A percentile compares a stretch with the other conserved stretches of the same genome.
Conservation (phyloP, 371 early-diverging fungal species). For the Cokeromyces recurvatus region DNA sequence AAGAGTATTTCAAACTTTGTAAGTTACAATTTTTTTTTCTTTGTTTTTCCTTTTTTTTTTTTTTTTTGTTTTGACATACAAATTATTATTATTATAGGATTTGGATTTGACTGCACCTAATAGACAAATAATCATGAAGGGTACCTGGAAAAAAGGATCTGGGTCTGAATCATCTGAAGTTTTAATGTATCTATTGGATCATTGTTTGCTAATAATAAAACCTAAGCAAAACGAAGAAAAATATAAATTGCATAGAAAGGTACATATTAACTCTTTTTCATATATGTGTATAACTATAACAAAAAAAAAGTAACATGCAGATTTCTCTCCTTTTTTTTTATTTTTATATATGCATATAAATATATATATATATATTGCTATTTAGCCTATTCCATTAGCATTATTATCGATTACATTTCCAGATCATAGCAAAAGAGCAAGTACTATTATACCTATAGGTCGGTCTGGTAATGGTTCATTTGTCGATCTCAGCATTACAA, state of each 20-base stretch:
- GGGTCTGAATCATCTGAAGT: constrained; percentile 67
- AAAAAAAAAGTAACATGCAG: too few species aligned
- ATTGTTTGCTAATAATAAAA: constrained; percentile 77
- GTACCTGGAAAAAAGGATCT: constrained; percentile 62
- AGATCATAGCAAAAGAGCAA: constrained; percentile 44
- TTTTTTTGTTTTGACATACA: too few species aligned
- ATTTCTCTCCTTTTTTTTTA: too few species aligned
- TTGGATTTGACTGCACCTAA: constrained; percentile 49
- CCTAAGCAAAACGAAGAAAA: constrained; percentile 37
- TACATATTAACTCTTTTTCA: constrained; percentile 5
- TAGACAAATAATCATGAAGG: constrained; percentile 75
- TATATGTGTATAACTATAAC: too few species aligned
- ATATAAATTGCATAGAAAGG: constrained; percentile 40
- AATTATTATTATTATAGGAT: constrained; percentile 19
- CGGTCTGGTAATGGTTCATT: constrained; percentile 19
- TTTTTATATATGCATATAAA: neutral
- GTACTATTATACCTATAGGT: constrained; percentile 35
- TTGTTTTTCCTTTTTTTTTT: too few species aligned
- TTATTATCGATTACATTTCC: constrained; percentile 61
- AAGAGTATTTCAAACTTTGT: constrained; percentile 48
- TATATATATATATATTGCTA: too few species aligned
- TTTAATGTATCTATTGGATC: constrained; percentile 81
- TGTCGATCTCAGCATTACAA: too few species aligned
- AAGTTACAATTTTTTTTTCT: neutral
- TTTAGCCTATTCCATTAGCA: constrained; percentile 74